Percentiles rank a stretch among this genome's conserved stretches.
Evolutionary conservation across 306 rosid genomes (phyloP).

Genomic region (Pyrus pyrifolia): DNA sequence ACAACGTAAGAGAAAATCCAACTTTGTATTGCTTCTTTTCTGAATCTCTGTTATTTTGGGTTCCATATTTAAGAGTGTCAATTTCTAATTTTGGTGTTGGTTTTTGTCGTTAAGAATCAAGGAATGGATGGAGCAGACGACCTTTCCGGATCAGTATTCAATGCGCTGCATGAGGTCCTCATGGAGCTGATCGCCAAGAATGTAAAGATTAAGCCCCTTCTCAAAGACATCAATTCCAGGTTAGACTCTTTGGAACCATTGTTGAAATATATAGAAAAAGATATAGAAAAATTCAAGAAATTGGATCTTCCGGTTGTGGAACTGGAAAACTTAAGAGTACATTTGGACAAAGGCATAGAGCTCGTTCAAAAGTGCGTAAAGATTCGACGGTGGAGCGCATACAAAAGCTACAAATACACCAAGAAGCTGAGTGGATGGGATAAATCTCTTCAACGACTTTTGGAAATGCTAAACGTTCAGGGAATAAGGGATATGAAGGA

Average conservation of each 20-base stretch:
- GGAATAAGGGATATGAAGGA: constrained; percentile 13
- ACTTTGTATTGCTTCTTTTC: background rate
- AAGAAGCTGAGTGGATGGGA: constrained; percentile 28
- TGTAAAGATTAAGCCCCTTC: background rate
- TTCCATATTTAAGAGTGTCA: background rate
- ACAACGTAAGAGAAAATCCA: background rate
- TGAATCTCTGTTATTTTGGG: background rate
- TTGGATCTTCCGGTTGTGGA: background rate
- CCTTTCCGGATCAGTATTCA: background rate
- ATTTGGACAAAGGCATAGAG: background rate
- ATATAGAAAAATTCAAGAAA: background rate
- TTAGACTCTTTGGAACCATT: background rate
- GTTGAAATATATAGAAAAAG: background rate
- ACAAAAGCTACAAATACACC: background rate
- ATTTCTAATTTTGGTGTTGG: background rate
- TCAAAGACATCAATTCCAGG: background rate
- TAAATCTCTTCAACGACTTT: background rate
- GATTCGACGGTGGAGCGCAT: background rate
- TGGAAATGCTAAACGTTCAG: constrained; percentile 11
- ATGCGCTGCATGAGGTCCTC: background rate
- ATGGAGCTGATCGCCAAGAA: background rate
- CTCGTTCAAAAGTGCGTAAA: background rate
- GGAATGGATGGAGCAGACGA: background rate
- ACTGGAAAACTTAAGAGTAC: background rate
- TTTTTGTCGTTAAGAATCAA: background rate